Base-by-base conservation (phyloP, 2,329 filamentous ascomycete genomes). In the Ilyonectria mors-panacis region DNA sequence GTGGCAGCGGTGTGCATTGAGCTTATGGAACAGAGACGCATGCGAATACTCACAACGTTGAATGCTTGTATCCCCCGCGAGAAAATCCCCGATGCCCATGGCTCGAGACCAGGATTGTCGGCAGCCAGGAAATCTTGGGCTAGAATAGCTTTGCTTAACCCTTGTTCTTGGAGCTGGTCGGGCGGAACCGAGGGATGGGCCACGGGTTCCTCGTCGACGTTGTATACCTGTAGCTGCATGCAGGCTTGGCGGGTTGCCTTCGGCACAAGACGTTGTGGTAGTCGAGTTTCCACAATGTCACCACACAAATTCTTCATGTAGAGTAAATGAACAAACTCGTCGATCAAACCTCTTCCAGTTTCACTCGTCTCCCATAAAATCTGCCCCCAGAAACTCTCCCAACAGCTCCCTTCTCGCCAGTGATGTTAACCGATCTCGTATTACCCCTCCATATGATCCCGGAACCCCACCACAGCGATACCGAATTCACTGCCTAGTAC, bases 371-470 rank as follows among this genome's bases (percentile, higher is more conserved):
- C 50, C 50, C 13, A 30, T 21, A 13, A 21, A 12, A 19, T 19
- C 30, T 4, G 9, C 19, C n/a, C 19, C 4, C n/a, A 10, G n/a
- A 45, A 47, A 47, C 12, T 33, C 39, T 15, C 50, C n/a, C 30
- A 35, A 9, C 28, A 15, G 30, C 30, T 33, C 50, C 35, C n/a
- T 26, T 35, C 50, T 35, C n/a, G 13, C 8, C 17, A 6, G 39
- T 54, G 39, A 54, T 26, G 39, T 55, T 42, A n/a, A 37, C 44
- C 13, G 28, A 58, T 44, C 67, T 67, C 67, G 67, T 69, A 69
- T 69, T 69, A 69, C 68, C 68, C 68, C 68, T 70, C 68, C 68
- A 70, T 65, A 53, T 17, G 35, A 59, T 53, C 65, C 58, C 50
- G 35, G 48, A 62, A 62, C 65, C 62, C 66, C 66, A 66, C 66